A percentile compares a stretch with the other conserved stretches of the same genome.
phyloP scores from a whole-genome alignment of 2,329 filamentous ascomycete species.

The Penicillium sp. region DNA sequence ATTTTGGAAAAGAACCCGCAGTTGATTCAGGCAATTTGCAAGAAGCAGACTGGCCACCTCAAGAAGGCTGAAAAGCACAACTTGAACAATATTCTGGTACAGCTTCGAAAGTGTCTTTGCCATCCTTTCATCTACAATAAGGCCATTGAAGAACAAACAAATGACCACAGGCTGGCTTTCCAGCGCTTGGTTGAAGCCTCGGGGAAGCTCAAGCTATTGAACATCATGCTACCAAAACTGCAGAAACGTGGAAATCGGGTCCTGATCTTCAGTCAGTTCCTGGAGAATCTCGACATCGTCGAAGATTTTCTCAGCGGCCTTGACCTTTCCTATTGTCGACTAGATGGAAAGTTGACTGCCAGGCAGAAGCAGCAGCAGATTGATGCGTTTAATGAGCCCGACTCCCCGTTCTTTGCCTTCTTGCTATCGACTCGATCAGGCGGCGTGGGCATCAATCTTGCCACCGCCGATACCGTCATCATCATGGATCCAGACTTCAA shows the following conservation, averaged over 20 bases:
- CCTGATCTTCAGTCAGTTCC: slow-evolving; percentile 93
- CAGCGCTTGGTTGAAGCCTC: slow-evolving; percentile 89
- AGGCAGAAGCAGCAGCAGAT: slow-evolving; percentile 93
- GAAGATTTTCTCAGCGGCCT: slow-evolving; percentile 88
- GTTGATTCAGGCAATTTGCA: slow-evolving; percentile 83
- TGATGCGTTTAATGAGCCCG: slow-evolving; percentile 85
- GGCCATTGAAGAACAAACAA: slow-evolving; percentile 80
- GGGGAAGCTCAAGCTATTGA: slow-evolving; percentile 81
- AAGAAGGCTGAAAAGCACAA: slow-evolving; percentile 74
- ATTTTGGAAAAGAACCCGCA: slow-evolving; percentile 90
- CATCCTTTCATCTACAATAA: slow-evolving; percentile 95
- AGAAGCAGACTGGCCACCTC: slow-evolving; percentile 62
- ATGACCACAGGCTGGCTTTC: slow-evolving; percentile 65
- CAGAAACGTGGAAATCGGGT: slow-evolving; percentile 85
- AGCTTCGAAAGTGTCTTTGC: slow-evolving; percentile 89
- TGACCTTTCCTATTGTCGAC: slow-evolving; percentile 71
- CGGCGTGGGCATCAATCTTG: slow-evolving; percentile 95
- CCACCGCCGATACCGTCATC: slow-evolving; percentile 95
- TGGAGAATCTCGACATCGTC: slow-evolving; percentile 81
- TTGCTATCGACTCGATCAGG: slow-evolving; percentile 91
- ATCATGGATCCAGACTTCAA: slow-evolving; percentile 98
- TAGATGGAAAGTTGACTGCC: slow-evolving; percentile 82
- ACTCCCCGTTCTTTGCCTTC: slow-evolving; percentile 85
- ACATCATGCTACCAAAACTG: slow-evolving; percentile 84
- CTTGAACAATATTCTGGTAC: slow-evolving; percentile 92